Conservation (phyloP, 2,329 filamentous ascomycete species). For the Diaporthe destruens region DNA sequence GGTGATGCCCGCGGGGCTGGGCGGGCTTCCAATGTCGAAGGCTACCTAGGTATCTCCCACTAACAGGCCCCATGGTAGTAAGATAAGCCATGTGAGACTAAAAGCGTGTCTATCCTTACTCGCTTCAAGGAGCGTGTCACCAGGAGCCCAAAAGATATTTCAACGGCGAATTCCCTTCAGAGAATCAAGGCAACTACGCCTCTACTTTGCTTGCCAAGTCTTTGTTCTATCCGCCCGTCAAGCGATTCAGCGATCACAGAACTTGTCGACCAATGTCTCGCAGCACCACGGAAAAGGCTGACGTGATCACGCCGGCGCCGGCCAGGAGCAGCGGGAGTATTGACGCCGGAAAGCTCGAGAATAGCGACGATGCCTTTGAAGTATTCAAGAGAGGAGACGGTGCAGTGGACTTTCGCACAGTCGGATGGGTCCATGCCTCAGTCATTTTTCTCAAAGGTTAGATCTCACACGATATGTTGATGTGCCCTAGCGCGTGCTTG, state of each 20-base stretch:
- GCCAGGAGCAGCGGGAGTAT: constrained; percentile 36
- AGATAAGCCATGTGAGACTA: constrained; percentile 29
- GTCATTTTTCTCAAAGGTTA: constrained; percentile 64
- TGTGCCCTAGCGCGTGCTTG: neutral
- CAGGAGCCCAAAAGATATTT: neutral
- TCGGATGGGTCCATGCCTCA: constrained; percentile 63
- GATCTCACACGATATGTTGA: neutral
- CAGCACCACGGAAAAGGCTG: neutral
- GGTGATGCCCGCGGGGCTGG: constrained; percentile 2
- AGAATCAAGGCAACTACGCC: neutral
- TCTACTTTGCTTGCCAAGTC: neutral
- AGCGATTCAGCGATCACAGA: neutral
- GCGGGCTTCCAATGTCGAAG: neutral
- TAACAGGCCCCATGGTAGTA: neutral
- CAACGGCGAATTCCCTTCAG: neutral
- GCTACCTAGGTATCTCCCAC: neutral
- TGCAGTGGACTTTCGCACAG: constrained; percentile 65
- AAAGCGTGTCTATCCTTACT: neutral
- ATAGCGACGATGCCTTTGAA: constrained; percentile 49
- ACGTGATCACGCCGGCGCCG: constrained; percentile 27
- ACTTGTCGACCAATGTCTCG: constrained; percentile 19
- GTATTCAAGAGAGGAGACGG: constrained; percentile 62
- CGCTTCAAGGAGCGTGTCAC: neutral
- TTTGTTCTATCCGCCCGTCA: neutral
- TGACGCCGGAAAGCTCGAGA: constrained; percentile 39